Base-by-base conservation (phyloP, 345 rosid species). In the Ceriops decandra region DNA sequence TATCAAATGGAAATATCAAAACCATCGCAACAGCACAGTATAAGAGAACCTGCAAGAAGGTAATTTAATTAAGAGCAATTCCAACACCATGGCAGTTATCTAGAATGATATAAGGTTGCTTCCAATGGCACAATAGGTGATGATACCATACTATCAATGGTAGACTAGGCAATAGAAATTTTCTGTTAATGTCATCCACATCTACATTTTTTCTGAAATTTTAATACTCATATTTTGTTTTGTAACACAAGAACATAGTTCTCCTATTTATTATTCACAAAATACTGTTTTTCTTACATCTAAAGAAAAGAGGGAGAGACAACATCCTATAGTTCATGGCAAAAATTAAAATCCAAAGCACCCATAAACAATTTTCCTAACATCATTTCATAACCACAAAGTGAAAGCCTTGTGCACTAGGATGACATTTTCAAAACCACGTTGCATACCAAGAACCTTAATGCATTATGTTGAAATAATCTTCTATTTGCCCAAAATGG, bases 1-100 rank as follows among this genome's bases (percentile, higher is more conserved):
- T 90, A 82, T 91, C 78, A 49, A 91, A 86, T 35, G 99, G 98
- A 69, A 91, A 87, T 72, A 95, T 83, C 82, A 91, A 68, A 70
- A 90, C 69, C 70, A 95, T 78, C 51, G 74, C 76, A 60, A 85
- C 90, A 64, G 84, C 89, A 68, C 82, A 70, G 76, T 95, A 95
- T 77, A 95, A 70, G 73, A 87, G 85, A 64, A 95, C 95, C 97
- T 91, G 96, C 69, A 81, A 73, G 24, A 66, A 58, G 57, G 38
- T 46, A 24, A 19, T 56, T 54, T 61, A 52, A 46, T 30, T 31
- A 60, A 57, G 52, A 5, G 24, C 49, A 74, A 36, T 60, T 60
- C 47, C 76, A 52, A 15, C 28, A 52, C 31, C 17, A 13, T 53
- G 28, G 16, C 13, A 24, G 46, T 30, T 4, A 54, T 49, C 17